Evolutionary conservation across 2,329 filamentous ascomycete species (phyloP).

Genomic region (Aspergillus sp.): DNA sequence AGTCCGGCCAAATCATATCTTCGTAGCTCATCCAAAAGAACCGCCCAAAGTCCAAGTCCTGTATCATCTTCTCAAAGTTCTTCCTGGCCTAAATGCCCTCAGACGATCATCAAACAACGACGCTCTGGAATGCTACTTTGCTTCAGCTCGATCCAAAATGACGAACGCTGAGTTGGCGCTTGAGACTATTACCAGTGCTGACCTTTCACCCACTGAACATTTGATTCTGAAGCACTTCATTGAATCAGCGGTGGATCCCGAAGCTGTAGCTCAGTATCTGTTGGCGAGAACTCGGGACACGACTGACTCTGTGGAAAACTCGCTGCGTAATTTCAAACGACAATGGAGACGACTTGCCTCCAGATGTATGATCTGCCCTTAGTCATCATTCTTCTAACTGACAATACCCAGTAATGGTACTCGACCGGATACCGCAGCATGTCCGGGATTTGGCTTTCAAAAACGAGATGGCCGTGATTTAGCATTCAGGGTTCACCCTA

Average conservation of each 20-base stretch:
- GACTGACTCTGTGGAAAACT: neutral
- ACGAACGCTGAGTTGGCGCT: neutral
- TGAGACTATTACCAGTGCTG: neutral
- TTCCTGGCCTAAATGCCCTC: too few relatives aligned
- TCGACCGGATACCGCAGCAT: neutral
- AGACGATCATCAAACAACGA: too few relatives aligned
- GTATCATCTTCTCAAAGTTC: too few relatives aligned
- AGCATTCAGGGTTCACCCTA: neutral
- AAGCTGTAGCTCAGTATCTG: neutral
- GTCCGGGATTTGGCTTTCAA: neutral
- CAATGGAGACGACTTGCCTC: neutral
- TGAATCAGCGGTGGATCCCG: neutral
- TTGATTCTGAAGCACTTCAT: conserved; percentile 1
- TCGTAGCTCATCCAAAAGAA: too few relatives aligned
- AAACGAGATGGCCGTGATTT: neutral
- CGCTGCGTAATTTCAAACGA: neutral
- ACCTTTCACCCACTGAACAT: neutral
- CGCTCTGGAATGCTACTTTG: too few relatives aligned
- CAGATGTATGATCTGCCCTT: neutral
- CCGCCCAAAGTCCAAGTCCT: too few relatives aligned
- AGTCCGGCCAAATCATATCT: too few relatives aligned
- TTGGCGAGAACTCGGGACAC: neutral
- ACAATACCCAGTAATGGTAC: neutral
- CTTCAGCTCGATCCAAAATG: neutral
- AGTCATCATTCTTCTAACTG: neutral